phyloP scores from a whole-genome alignment of 257 asterid genomes.

The Przewalskia tangutica region DNA sequence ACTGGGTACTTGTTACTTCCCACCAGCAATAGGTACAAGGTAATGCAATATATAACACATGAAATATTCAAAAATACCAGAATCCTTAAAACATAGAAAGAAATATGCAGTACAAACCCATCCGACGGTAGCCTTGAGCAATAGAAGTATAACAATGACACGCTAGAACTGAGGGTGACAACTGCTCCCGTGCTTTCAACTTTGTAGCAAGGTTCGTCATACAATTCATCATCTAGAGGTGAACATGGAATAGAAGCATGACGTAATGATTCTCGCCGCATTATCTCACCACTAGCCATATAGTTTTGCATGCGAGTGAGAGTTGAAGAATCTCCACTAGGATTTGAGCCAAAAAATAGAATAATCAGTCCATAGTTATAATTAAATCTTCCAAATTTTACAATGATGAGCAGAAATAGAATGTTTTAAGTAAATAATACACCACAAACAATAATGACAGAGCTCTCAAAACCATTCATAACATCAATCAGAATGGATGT shows the following conservation, averaged over 20 bases:
- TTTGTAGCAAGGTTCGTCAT: conserved; percentile 36
- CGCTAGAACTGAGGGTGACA: conserved; percentile 58
- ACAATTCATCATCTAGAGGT: conserved; percentile 30
- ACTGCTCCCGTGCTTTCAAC: conserved; percentile 59
- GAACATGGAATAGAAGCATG: conserved; percentile 60
- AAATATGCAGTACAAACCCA: conserved; percentile 32
- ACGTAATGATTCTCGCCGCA: conserved; percentile 57
- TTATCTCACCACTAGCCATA: conserved; percentile 49
- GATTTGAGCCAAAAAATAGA: conserved; percentile 4
- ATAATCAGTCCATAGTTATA: neutral
- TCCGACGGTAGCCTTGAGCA: conserved; percentile 84
- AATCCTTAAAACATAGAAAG: neutral
- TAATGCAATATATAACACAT: neutral
- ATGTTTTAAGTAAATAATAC: neutral
- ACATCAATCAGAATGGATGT: neutral
- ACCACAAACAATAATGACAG: neutral
- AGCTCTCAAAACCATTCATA: neutral
- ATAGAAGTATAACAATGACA: conserved; percentile 48
- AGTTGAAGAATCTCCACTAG: conserved; percentile 40
- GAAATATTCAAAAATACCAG: neutral
- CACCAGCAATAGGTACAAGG: too few species aligned
- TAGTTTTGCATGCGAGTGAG: conserved; percentile 34
- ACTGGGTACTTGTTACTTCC: too few species aligned
- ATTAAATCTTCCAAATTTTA: neutral
- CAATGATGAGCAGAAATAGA: neutral